Base-by-base conservation (phyloP, 2,329 filamentous ascomycete genomes). In the Colletotrichum sp. region DNA sequence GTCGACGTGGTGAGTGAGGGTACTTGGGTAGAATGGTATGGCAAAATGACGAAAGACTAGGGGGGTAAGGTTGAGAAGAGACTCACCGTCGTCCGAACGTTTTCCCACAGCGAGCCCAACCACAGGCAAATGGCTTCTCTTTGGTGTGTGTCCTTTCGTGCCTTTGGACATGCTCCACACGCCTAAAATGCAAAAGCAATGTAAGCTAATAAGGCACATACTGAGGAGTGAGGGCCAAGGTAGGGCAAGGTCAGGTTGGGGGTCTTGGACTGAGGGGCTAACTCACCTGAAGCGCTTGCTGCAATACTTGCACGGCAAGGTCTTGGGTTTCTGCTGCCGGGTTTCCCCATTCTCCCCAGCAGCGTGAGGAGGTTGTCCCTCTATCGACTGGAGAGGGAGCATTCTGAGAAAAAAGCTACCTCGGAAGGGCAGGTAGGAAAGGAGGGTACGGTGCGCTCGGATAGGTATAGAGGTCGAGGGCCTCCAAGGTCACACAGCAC, bases 141-240 rank as follows among this genome's bases (percentile, higher is more conserved):
- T 92, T 92, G 78, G 91, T 93, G 83, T 93, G 91, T 39, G 90
- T 92, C 77, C 91, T 88, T 82, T 92, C 90, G 82, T 93, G 91
- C 81, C 91, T 87, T 82, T 92, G 90, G 69, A 93, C 90, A 83
- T 93, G 91, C 82, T 93, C 91, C 78, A 92, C 90, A 79, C 91
- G 90, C 82, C 91, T 92, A 83, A 83, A 83, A 78, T 80, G 76
- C 81, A 76, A 82, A 81, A 74, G 78, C 79, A 83, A 82, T 84
- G 85, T 88, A 83, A 87, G 86, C 80, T 81, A 84, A 82, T 83
- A 83, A 80, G 79, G 72, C 56, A 68, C 71, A 71, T 64, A 55
- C 18, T 39, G 71, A 76, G 39, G 68, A 55, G 36, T 22, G 71
- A 76, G 39, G 55, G 75, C 71, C 71, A 71, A 67, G 74, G 70